Percentiles rank a stretch among this genome's conserved stretches.
phyloP scores from a whole-genome alignment of 2,329 filamentous ascomycete genomes.

The Xylariaceae sp. region DNA sequence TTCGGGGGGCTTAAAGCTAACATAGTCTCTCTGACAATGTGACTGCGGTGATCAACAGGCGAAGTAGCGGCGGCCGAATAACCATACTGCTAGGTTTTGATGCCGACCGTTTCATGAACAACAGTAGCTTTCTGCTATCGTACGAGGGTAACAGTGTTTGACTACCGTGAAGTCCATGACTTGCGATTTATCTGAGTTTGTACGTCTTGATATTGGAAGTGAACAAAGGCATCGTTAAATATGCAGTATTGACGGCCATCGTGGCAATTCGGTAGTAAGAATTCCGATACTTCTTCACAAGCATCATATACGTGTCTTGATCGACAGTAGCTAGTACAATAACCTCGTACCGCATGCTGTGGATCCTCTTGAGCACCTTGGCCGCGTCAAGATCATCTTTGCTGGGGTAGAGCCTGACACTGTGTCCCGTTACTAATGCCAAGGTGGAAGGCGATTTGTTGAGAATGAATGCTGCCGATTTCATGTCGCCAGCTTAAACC shows the following conservation, averaged over 20 bases:
- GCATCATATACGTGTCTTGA: constrained; percentile 12
- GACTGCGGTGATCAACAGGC: too few relatives aligned
- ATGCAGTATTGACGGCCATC: constrained; percentile 5
- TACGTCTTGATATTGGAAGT: constrained; percentile 6
- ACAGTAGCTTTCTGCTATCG: too few relatives aligned
- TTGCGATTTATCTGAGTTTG: constrained; percentile 3
- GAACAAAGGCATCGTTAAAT: neutral
- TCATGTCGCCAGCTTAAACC: constrained; percentile 12
- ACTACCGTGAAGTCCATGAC: too few relatives aligned
- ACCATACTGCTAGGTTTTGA: too few relatives aligned
- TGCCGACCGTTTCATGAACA: too few relatives aligned
- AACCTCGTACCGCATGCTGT: constrained; percentile 10
- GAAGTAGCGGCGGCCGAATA: too few relatives aligned
- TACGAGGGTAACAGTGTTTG: too few relatives aligned
- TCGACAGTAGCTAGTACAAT: constrained; percentile 9
- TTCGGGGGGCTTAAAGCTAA: too few relatives aligned
- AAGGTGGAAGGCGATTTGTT: neutral
- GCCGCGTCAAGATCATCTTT: constrained; percentile 9
- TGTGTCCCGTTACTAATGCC: neutral
- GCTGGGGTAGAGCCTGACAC: constrained; percentile 10
- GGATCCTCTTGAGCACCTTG: constrained; percentile 11
- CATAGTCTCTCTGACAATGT: too few relatives aligned
- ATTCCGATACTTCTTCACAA: constrained; percentile 9
- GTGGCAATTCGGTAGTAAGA: constrained; percentile 14
- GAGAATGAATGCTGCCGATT: constrained; percentile 4